Evolutionary conservation across 768 basidiomycete species (phyloP).

Genomic region (Leccinum incarnatum): DNA sequence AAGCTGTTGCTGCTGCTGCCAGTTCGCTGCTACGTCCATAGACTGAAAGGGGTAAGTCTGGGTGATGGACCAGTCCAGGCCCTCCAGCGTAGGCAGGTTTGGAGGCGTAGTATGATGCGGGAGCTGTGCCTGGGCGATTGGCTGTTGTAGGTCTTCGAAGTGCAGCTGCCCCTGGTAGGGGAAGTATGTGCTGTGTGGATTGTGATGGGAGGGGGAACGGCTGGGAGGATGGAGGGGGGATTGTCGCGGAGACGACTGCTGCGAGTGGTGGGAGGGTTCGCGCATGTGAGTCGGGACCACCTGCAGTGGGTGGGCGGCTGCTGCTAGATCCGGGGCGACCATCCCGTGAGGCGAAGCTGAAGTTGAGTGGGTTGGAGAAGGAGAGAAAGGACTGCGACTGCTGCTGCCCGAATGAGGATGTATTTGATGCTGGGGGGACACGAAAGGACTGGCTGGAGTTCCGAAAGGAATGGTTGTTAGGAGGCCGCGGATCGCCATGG

Average conservation of each 20-base stretch:
- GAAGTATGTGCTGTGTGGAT: constrained; percentile 50
- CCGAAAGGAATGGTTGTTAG: constrained; percentile 69
- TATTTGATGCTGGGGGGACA: constrained; percentile 47
- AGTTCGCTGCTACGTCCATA: constrained; percentile 39
- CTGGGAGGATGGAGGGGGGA: constrained; percentile 46
- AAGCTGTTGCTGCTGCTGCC: constrained; percentile 37
- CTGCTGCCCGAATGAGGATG: constrained; percentile 41
- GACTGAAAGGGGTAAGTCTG: constrained; percentile 41
- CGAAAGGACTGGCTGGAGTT: constrained; percentile 82
- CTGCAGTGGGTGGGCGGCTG: constrained; percentile 54
- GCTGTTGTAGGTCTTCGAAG: constrained; percentile 58
- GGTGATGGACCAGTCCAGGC: constrained; percentile 51
- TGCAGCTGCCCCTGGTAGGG: constrained; percentile 53
- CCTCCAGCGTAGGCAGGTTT: constrained; percentile 48
- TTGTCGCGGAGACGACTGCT: constrained; percentile 72
- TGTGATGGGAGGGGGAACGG: constrained; percentile 39
- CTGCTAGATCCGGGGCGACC: constrained; percentile 45
- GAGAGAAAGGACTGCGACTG: constrained; percentile 70
- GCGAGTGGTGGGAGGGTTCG: constrained; percentile 71
- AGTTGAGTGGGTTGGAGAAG: constrained; percentile 48
- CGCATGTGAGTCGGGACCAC: constrained; percentile 41
- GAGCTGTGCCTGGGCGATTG: constrained; percentile 68
- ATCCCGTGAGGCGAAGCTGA: constrained; percentile 41
- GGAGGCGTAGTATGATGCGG: constrained; percentile 57
- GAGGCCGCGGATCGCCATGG: constrained; percentile 36